A percentile compares a stretch with the other conserved stretches of the same genome.
phyloP scores from a whole-genome alignment of 345 rosid species.

The Eucalyptus urophylla region DNA sequence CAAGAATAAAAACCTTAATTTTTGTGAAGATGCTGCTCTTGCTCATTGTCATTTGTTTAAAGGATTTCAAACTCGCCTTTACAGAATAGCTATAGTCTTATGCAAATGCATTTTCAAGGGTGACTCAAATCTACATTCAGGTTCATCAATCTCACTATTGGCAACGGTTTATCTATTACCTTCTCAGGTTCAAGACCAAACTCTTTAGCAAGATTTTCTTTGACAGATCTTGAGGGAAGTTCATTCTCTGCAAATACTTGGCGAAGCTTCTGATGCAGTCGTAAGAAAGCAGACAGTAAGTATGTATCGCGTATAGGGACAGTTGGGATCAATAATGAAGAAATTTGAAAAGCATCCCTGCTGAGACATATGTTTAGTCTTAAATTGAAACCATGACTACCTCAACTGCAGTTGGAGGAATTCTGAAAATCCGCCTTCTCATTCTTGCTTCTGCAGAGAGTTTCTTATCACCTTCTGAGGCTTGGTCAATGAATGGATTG shows the following conservation, averaged over 20 bases:
- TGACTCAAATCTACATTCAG: not conserved
- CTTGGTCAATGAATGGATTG: slow-evolving; percentile 10
- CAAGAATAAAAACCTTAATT: not conserved
- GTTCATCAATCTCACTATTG: not conserved
- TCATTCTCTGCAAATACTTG: slow-evolving; percentile 84
- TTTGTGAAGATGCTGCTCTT: not conserved
- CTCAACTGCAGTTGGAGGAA: slow-evolving; percentile 78
- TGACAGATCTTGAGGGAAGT: slow-evolving; percentile 76
- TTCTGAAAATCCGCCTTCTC: slow-evolving; percentile 49
- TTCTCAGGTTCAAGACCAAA: slow-evolving; percentile 74
- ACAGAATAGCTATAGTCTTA: not conserved
- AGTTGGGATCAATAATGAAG: not conserved
- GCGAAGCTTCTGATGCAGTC: slow-evolving; percentile 71
- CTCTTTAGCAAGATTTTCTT: slow-evolving; percentile 71
- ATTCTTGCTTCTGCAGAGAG: slow-evolving; percentile 24
- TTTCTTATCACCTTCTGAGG: slow-evolving; percentile 13
- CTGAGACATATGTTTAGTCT: not conserved
- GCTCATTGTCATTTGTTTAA: not conserved
- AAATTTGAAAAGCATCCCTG: not conserved
- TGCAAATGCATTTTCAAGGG: not conserved
- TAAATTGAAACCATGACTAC: slow-evolving; percentile 14
- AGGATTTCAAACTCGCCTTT: not conserved
- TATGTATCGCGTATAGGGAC: not conserved
- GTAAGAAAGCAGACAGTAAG: not conserved
- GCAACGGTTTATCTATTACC: slow-evolving; percentile 18